A percentile compares a stretch with the other conserved stretches of the same genome.
Evolutionary conservation across 768 basidiomycete species (phyloP).

Genomic region (Lanmaoa pseudosensibilis): DNA sequence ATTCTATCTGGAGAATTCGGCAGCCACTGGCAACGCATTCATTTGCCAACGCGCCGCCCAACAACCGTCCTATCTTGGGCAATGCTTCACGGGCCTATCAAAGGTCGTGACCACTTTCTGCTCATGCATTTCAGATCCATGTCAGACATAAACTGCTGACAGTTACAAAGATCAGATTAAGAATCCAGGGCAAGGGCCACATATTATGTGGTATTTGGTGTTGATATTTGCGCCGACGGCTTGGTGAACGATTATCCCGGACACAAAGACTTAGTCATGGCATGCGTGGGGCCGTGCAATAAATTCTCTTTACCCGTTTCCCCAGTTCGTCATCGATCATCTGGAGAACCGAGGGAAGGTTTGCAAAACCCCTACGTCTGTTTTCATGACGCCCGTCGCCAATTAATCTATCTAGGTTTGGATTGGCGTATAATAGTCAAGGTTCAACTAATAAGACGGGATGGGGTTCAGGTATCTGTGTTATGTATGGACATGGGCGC

Average conservation of each 20-base stretch:
- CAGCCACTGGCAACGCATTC: not conserved
- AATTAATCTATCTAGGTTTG: not conserved
- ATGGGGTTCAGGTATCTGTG: not conserved
- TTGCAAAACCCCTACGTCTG: not conserved
- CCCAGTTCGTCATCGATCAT: not conserved
- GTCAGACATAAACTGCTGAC: not conserved
- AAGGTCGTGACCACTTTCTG: not conserved
- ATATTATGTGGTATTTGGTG: not conserved
- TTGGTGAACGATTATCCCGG: not conserved
- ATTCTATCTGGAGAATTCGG: not conserved
- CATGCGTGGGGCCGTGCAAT: not conserved
- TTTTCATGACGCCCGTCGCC: too few species aligned
- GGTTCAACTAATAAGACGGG: not conserved
- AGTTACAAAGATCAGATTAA: not conserved
- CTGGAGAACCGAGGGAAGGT: not conserved
- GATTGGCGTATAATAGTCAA: not conserved
- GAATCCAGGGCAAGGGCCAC: not conserved
- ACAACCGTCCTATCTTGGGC: not conserved
- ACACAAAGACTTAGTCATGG: not conserved
- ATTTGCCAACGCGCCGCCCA: not conserved
- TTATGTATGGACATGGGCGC: not conserved
- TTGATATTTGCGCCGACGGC: not conserved
- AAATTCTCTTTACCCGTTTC: not conserved
- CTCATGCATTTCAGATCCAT: not conserved
- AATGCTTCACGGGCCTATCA: not conserved